Conservation (phyloP, 1,284 basidiomycete species). For the Cutaneotrichosporon cutaneum region DNA sequence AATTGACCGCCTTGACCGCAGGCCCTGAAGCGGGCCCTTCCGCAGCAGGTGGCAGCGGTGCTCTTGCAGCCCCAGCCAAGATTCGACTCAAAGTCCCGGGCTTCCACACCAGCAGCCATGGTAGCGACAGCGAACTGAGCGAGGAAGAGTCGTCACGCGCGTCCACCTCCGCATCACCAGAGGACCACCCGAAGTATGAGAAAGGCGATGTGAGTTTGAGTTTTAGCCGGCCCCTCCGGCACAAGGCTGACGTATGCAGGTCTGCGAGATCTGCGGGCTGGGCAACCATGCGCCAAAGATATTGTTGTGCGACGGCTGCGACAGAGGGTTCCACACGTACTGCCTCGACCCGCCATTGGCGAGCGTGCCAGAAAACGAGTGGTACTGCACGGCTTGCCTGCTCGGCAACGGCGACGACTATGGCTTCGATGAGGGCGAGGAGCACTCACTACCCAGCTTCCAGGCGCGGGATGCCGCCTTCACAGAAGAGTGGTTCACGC, state of each 20-base stretch:
- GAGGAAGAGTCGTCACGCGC: conserved; percentile 36
- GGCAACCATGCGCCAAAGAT: conserved; percentile 85
- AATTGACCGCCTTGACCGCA: conserved; percentile 21
- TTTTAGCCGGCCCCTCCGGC: conserved; percentile 2
- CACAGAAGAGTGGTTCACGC: conserved; percentile 79
- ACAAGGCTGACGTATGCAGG: conserved; percentile 46
- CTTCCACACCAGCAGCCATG: conserved; percentile 36
- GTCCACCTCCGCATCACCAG: conserved; percentile 14
- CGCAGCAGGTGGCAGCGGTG: conserved; percentile 1
- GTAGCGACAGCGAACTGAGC: conserved; percentile 47
- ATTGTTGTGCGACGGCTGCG: conserved; percentile 95
- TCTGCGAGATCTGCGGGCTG: conserved; percentile 87
- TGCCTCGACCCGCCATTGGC: conserved; percentile 89
- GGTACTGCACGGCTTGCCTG: conserved; percentile 94
- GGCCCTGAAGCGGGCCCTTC: conserved; percentile 11
- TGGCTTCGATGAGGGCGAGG: conserved; percentile 97
- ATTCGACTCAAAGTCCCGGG: conserved; percentile 41
- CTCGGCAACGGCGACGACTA: conserved; percentile 95
- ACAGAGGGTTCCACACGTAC: conserved; percentile 91
- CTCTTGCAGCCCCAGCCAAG: conserved; percentile 13
- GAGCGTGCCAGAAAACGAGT: conserved; percentile 77
- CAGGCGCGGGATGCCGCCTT: conserved; percentile 88
- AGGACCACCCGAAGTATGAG: conserved; percentile 35
- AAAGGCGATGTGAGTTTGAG: conserved; percentile 51
- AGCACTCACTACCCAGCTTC: conserved; percentile 88